Base-by-base conservation (phyloP, 176 grass and related monocot genomes). In the Alloteropsis semialata region DNA sequence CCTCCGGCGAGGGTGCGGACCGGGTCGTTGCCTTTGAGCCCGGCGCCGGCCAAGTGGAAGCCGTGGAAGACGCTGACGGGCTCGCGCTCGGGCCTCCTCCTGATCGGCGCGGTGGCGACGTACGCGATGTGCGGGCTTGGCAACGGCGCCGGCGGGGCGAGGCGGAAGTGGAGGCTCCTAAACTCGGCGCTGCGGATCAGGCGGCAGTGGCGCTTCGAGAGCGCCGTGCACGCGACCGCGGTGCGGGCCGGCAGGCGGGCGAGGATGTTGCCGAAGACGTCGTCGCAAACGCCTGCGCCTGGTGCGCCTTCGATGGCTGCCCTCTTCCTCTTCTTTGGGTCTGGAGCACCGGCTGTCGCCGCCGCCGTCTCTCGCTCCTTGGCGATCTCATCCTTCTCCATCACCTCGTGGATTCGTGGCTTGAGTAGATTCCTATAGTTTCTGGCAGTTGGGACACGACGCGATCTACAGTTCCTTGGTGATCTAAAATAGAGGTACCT, bases 341-440 rank as follows among this genome's bases (percentile, higher is more conserved):
- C 5, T 3, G 55, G 55, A 3, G 92, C 89, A 14, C 92, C 34
- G 34, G 34, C 34, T 2, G 3, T 36, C 2, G 3, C 89, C 54
- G 84, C 81, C 14, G 83, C 83, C 11, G 92, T 24, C 82, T 91
- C 10, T n/a, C n/a, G n/a, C n/a, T n/a, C n/a, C n/a, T n/a, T n/a
- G n/a, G n/a, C 55, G 38, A 0, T 41, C 38, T 41, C 38, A 41
- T 36, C 34, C 34, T 36, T 5, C 34, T 5, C n/a, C n/a, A n/a
- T n/a, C n/a, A n/a, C n/a, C n/a, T n/a, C n/a, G n/a, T n/a, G n/a
- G n/a, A n/a, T n/a, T n/a, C n/a, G n/a, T n/a, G n/a, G n/a, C n/a
- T n/a, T n/a, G n/a, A n/a, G n/a, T n/a, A n/a, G n/a, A n/a, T n/a
- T n/a, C n/a, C n/a, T n/a, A n/a, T n/a, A n/a, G n/a, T n/a, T n/a